Evolutionary conservation across 1,284 basidiomycete genomes (phyloP).

Genomic region (Paramarasmius palmivorus): DNA sequence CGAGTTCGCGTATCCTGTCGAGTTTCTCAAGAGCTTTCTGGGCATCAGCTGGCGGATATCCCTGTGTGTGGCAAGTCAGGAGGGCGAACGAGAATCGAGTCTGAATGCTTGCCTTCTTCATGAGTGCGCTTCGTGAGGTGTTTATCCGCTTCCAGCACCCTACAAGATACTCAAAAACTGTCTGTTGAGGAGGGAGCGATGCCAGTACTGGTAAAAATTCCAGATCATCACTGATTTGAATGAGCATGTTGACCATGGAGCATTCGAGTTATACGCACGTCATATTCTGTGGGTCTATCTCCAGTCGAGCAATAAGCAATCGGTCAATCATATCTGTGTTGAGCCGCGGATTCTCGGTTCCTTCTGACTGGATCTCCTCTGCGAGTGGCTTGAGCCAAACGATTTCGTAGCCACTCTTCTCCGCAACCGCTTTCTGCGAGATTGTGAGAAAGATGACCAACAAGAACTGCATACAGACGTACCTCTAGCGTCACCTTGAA

Average conservation of each 20-base stretch:
- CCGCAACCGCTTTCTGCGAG: conserved; percentile 66
- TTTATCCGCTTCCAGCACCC: conserved; percentile 90
- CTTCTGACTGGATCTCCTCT: conserved; percentile 72
- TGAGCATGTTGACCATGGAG: conserved; percentile 4
- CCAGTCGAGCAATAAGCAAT: conserved; percentile 85
- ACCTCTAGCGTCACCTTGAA: conserved; percentile 84
- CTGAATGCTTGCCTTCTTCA: conserved; percentile 55
- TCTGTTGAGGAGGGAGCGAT: conserved; percentile 77
- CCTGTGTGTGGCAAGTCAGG: conserved; percentile 40
- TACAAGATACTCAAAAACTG: conserved; percentile 89
- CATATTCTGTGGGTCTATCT: conserved; percentile 75
- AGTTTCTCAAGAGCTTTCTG: conserved; percentile 62
- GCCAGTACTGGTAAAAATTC: conserved; percentile 80
- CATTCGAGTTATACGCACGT: conserved; percentile 50
- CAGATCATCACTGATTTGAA: conserved; percentile 66
- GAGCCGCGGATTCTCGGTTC: conserved; percentile 51
- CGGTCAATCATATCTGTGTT: conserved; percentile 70
- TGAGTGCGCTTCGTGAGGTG: conserved; percentile 49
- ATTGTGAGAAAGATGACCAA: background rate
- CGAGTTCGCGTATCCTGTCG: conserved; percentile 75
- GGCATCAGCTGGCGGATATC: conserved; percentile 61
- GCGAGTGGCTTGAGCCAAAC: conserved; percentile 85
- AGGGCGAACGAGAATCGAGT: background rate
- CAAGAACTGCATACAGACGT: conserved; percentile 26
- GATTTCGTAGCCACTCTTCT: conserved; percentile 67